Evolutionary conservation across 2,329 filamentous ascomycete genomes (phyloP), one percentile per base, ranked within the genome.

Genomic region (Elsinoe perseae): DNA sequence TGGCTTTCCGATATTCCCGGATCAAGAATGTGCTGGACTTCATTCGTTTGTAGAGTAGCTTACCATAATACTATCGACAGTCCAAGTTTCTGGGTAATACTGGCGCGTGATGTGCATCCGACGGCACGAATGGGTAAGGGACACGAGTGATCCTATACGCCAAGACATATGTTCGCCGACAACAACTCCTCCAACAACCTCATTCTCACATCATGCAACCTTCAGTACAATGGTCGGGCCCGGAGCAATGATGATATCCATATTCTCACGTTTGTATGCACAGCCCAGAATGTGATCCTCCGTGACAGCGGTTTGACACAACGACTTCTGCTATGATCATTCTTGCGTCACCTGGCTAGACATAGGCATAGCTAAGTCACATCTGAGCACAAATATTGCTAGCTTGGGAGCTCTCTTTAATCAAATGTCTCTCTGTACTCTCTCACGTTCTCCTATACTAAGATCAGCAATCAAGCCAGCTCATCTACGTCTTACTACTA

Each of bases 21-120:
- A 50, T 30, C 28, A 20, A 52, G 48, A 16, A 52, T 52, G 48
- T 28, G 18, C 48, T 52, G 48, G 48, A 52, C 20, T 34, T 36
- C 48, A 52, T 21, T 52, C 48, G 48, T 30, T 52, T 52, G 48
- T 52, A 52, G 48, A 4, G 38, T 52, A 52, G 48, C 48, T 52
- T 52, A n/a, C 9, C 18, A 52, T 52, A 52, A 52, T 52, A 52
- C 25, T 32, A 38, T 36, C 20, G 48, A 32, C 48, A 52, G 48
- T 23, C 48, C 12, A 10, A 16, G 23, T 8, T 36, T 23, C n/a
- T 10, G 7, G 10, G 21, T 12, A 9, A 7, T n/a, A n/a, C n/a
- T n/a, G n/a, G n/a, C n/a, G n/a, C n/a, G n/a, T n/a, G n/a, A n/a
- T n/a, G n/a, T 20, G 25, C 9, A 32, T 16, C 8, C 12, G 2